Conservation (phyloP, 2,329 filamentous ascomycete species). For the Coleophoma cylindrospora region DNA sequence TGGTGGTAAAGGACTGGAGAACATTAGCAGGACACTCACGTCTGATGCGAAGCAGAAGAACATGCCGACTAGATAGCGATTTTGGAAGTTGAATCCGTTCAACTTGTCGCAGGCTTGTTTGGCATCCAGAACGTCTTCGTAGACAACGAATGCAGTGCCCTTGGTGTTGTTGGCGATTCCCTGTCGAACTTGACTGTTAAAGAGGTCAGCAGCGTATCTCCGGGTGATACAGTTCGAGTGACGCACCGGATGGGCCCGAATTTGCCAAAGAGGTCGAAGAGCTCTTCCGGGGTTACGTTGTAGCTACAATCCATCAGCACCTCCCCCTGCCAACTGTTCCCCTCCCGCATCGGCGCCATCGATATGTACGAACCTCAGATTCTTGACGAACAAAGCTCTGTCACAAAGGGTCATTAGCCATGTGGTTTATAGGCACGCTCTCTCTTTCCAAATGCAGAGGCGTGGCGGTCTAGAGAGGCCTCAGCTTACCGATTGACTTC, state of each 20-base stretch:
- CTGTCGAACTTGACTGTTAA: constrained; percentile 86
- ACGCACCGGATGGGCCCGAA: constrained; percentile 90
- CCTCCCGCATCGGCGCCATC: constrained; percentile 33
- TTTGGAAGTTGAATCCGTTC: constrained; percentile 99
- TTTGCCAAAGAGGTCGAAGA: constrained; percentile 98
- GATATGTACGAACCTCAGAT: constrained; percentile 70
- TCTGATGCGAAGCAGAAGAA: constrained; percentile 20
- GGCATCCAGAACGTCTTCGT: constrained; percentile 98
- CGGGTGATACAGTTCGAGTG: constrained; percentile 5
- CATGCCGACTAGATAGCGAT: constrained; percentile 95
- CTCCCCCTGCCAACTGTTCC: constrained; percentile 57
- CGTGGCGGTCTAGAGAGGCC: neutral
- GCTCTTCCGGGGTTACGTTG: constrained; percentile 96
- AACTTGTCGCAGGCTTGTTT: constrained; percentile 99
- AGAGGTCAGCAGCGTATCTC: constrained; percentile 10
- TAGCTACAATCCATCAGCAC: constrained; percentile 57
- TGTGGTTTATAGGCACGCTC: neutral
- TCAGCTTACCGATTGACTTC: constrained; percentile 93
- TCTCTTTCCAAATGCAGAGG: too few relatives aligned
- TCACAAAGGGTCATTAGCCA: constrained; percentile 18
- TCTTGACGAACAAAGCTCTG: constrained; percentile 99
- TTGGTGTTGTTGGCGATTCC: constrained; percentile 97
- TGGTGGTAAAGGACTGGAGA: constrained; percentile 66
- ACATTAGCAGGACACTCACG: constrained; percentile 6
- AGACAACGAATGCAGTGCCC: constrained; percentile 97